These are phyloP conservation scores for Solanum megistacrolobum DNA, from an alignment of 257 asterid genomes.

Conservation along the genomic window DNA sequence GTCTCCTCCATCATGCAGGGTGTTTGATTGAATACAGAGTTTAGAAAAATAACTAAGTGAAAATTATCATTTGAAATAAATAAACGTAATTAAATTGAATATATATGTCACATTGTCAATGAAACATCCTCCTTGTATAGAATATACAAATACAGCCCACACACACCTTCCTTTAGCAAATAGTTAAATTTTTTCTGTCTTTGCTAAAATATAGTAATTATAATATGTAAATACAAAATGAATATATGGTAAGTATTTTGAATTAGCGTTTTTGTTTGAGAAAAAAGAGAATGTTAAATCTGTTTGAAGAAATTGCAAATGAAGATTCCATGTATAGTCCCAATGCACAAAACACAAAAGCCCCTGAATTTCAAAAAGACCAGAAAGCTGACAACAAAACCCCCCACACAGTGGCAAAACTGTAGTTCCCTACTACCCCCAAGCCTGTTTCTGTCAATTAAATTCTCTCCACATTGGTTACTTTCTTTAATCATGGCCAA, in stretches of 20 bases:
- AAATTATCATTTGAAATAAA: too few relatives aligned
- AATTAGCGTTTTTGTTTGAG: background rate
- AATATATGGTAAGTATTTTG: too few relatives aligned
- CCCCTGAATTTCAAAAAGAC: conserved; percentile 20
- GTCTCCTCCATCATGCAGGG: background rate
- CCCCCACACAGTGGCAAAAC: conserved; percentile 39
- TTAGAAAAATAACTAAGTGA: background rate
- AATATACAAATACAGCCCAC: background rate
- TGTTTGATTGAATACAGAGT: background rate
- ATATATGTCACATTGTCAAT: background rate
- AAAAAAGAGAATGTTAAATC: background rate
- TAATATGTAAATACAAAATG: background rate
- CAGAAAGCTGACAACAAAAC: conserved; percentile 17
- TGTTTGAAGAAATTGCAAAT: background rate
- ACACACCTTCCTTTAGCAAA: background rate
- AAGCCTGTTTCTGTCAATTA: conserved; percentile 32
- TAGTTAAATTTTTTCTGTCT: background rate
- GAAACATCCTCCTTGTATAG: background rate
- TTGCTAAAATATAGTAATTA: background rate
- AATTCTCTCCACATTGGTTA: conserved; percentile 19
- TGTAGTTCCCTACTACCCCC: conserved; percentile 29
- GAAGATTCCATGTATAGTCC: conserved; percentile 1
- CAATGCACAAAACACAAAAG: conserved; percentile 22
- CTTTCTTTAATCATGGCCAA: conserved; percentile 40
- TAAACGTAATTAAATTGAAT: too few relatives aligned